phyloP scores from a whole-genome alignment of 23 red algal species.

The Porphyridium purpureum region DNA sequence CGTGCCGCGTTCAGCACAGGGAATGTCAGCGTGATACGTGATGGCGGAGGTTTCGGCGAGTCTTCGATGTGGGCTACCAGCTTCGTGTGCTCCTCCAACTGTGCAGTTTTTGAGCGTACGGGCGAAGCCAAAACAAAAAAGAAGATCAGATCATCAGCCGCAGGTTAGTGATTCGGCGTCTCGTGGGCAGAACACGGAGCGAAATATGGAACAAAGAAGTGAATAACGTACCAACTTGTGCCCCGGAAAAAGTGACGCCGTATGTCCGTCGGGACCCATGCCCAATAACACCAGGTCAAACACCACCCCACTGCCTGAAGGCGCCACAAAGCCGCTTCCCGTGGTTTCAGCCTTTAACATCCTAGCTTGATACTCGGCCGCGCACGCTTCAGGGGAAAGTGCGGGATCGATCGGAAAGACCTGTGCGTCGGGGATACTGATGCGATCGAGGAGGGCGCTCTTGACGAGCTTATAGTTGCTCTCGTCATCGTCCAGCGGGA shows the following conservation, averaged over 20 bases:
- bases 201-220: neutral
- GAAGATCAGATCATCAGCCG: neutral
- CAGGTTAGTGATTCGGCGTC: too few relatives aligned
- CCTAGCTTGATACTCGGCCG: neutral
- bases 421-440: constrained; percentile 8
- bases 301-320: neutral
- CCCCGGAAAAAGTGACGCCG: constrained; percentile 78
- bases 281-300: constrained; percentile 63
- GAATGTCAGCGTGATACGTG: constrained; percentile 66
- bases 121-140: too few relatives aligned
- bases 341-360: neutral
- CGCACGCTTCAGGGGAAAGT: constrained; percentile 1
- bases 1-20: constrained; percentile 46
- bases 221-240: constrained; percentile 40
- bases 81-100: constrained; percentile 32
- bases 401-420: constrained; percentile 10
- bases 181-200: too few relatives aligned
- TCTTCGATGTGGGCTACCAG: constrained; percentile 32
- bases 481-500: constrained; percentile 44
- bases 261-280: constrained; percentile 90
- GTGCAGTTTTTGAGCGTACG: neutral
- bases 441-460: constrained; percentile 4
- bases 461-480: constrained; percentile 40
- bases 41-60: constrained; percentile 82
- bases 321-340: too few relatives aligned